These are phyloP conservation scores for Geranium rotundifolium DNA, from an alignment of 345 rosid genomes.

Conservation along the genomic window DNA sequence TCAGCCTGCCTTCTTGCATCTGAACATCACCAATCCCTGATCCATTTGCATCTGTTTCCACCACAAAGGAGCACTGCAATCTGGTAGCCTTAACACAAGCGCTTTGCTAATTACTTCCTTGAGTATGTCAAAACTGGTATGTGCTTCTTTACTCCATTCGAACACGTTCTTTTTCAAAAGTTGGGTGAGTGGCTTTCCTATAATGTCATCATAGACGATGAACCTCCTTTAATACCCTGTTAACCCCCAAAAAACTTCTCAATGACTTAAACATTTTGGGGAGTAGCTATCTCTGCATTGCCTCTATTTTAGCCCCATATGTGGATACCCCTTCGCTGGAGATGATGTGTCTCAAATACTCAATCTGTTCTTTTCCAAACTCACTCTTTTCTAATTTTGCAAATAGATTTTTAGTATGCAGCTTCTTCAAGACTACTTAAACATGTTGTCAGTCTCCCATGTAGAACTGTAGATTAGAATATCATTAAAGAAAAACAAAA, in stretches of 20 bases:
- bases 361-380: neutral
- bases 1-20: neutral
- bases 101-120: neutral
- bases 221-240: neutral
- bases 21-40: neutral
- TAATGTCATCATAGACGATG: neutral
- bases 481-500: slow-evolving; percentile 8
- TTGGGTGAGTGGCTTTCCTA: neutral
- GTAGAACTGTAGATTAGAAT: neutral
- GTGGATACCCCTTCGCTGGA: neutral
- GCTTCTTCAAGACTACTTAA: neutral
- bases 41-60: too few species aligned
- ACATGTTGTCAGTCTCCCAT: neutral
- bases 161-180: neutral
- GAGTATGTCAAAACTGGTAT: neutral
- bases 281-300: neutral
- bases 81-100: neutral
- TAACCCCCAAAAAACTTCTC: neutral
- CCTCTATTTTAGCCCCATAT: neutral
- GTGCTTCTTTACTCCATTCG: neutral
- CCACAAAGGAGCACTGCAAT: neutral
- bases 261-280: neutral
- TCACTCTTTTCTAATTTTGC: neutral
- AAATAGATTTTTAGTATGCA: neutral
- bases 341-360: neutral